Conservation (phyloP, 768 basidiomycete genomes). For the Clavaria fumosa region DNA sequence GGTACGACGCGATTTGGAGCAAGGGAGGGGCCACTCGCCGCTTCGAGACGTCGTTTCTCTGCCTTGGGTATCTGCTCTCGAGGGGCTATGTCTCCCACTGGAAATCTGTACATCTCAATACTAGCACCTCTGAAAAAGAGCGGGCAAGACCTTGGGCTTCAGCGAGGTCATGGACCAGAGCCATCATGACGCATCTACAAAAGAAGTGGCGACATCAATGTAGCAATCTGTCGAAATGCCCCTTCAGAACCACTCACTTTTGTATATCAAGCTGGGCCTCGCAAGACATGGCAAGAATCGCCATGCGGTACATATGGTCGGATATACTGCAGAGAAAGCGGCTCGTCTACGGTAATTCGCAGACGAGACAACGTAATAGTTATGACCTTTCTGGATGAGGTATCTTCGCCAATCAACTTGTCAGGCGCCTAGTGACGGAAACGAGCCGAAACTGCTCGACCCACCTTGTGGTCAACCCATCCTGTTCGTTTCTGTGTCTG, state of each 20-base stretch:
- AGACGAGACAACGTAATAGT: neutral
- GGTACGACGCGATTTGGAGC: too few species aligned
- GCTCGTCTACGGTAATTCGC: neutral
- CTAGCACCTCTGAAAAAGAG: neutral
- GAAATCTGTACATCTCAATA: neutral
- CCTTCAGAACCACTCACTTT: slow-evolving; percentile 31
- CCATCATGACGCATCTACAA: slow-evolving; percentile 72
- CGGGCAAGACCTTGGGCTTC: slow-evolving; percentile 65
- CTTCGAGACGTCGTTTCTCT: slow-evolving; percentile 67
- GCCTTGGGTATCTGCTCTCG: slow-evolving; percentile 70
- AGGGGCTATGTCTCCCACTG: slow-evolving; percentile 90
- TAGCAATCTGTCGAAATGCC: neutral
- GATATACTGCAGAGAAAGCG: slow-evolving; percentile 47
- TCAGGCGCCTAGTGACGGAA: neutral
- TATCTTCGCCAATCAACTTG: slow-evolving; percentile 34
- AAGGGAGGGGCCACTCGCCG: slow-evolving; percentile 37
- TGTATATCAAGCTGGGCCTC: slow-evolving; percentile 60
- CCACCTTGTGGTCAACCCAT: slow-evolving; percentile 75
- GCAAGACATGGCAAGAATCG: slow-evolving; percentile 78
- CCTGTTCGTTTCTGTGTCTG: slow-evolving; percentile 94
- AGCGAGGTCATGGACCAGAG: slow-evolving; percentile 85
- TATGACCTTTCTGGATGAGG: slow-evolving; percentile 64
- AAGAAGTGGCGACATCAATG: neutral
- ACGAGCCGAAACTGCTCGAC: slow-evolving; percentile 9
- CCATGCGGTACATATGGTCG: slow-evolving; percentile 98